Base-by-base conservation (phyloP, 495 filamentous ascomycete species). In the Xeromyces bisporus region DNA sequence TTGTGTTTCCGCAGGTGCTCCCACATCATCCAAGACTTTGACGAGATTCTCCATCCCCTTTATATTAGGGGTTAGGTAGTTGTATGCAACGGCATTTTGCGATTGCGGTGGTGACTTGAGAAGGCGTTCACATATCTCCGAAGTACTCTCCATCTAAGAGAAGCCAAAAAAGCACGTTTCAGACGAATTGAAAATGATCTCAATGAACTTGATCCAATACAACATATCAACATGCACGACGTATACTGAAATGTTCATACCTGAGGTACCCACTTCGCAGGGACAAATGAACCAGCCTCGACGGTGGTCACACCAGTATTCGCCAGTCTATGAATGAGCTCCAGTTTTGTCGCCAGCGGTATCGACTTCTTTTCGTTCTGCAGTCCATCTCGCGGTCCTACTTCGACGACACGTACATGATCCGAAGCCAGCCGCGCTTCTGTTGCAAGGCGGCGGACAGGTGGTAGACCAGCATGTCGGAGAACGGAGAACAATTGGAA, bases 241-340 rank as follows among this genome's bases (percentile, higher is more conserved):
- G 10, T 12, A 23, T 26, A 11, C 6, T 27, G 26, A 17, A 23
- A 13, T 5, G 3, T 21, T 26, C 55, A 38, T 50, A 89, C 84
- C 69, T 93, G 91, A 16, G 89, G 89, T 13, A 94, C 85, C 89
- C 89, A 96, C 79, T 93, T 94, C 6, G 85, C 86, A 30, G 79
- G 69, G 6, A 96, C 87, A 51, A 97, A 97, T 2, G 83, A 85
- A 2, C 89, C 89, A 14, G 89, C 89, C 53, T 97, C 89, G 39
- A 97, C 93, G 26, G 77, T 79, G 3, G 65, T 67, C 13, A 97
- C 59, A 0, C 89, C 89, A 0, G 87, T 89, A 42, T 69, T 71
- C n/a, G 85, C 79, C 25, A 97, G 59, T 34, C 70, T 64, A 39
- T 75, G 61, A 29, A 94, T 78, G 33, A 96, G 54, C 37, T 92